Conservation (phyloP, 345 rosid species). For the Bruguiera parviflora region DNA sequence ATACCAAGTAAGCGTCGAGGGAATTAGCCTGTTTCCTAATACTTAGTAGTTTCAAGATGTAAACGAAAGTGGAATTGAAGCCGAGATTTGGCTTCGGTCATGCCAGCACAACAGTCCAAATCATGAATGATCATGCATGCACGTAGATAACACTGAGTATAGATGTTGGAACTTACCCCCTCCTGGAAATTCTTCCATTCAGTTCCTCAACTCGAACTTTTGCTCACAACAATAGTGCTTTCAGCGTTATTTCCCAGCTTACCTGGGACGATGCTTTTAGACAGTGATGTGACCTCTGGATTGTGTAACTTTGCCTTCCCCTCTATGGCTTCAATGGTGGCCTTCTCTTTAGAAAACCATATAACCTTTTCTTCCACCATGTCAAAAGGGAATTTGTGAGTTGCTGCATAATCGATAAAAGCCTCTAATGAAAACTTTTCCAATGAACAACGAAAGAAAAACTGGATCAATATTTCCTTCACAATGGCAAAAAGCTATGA, state of each 20-base stretch:
- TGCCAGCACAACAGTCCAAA: no score
- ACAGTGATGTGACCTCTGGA: slow-evolving; percentile 40
- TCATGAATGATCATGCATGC: not conserved
- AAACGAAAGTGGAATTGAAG: no score
- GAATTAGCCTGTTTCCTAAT: no score
- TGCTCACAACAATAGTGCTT: slow-evolving; percentile 11
- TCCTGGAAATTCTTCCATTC: slow-evolving; percentile 29
- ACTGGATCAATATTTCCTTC: no score
- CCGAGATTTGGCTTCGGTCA: no score
- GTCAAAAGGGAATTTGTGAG: slow-evolving; percentile 66
- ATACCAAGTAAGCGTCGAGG: no score
- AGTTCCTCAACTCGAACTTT: slow-evolving; percentile 38
- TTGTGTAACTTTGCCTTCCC: slow-evolving; percentile 46
- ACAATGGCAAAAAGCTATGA: not conserved
- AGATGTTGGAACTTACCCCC: slow-evolving; percentile 1
- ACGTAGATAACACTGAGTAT: not conserved
- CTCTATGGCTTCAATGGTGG: slow-evolving; percentile 51
- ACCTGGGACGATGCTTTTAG: slow-evolving; percentile 55
- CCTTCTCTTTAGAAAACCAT: slow-evolving; percentile 72
- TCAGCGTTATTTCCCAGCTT: slow-evolving; percentile 11
- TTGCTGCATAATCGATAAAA: slow-evolving; percentile 50
- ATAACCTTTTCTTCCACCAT: slow-evolving; percentile 88
- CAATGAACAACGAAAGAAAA: not conserved
- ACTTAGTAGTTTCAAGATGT: no score
- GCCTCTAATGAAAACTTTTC: not conserved